These are phyloP conservation scores for Cardiosporidium cionae DNA, from an alignment of 169 alveolate genomes.

Conservation along the genomic window DNA sequence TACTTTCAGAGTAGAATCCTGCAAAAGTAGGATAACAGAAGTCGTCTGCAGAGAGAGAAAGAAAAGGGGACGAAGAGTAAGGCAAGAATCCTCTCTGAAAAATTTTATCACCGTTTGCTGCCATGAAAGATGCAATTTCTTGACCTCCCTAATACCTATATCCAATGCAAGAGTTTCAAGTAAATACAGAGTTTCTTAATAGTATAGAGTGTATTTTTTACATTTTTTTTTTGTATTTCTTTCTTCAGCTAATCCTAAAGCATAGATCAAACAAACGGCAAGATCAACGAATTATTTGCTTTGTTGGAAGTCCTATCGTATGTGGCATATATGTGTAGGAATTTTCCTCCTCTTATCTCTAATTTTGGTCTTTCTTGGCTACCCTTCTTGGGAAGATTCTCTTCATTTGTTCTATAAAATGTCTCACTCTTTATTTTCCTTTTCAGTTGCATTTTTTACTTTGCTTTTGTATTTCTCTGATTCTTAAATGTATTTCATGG, in stretches of 20 bases:
- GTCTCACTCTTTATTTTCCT: too few relatives aligned
- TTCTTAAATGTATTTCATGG: too few relatives aligned
- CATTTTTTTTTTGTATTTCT: background rate
- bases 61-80: background rate
- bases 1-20: too few relatives aligned
- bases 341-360: too few relatives aligned
- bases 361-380: too few relatives aligned
- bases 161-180: background rate
- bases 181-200: background rate
- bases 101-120: background rate
- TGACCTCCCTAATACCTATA: background rate
- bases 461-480: too few relatives aligned
- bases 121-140: background rate
- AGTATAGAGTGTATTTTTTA: background rate
- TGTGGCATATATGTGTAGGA: background rate
- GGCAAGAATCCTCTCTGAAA: background rate
- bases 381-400: too few relatives aligned
- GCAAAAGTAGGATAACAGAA: too few relatives aligned
- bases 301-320: slow-evolving; percentile 88
- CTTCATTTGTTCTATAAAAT: too few relatives aligned
- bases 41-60: background rate
- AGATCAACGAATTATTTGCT: slow-evolving; percentile 86
- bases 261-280: slow-evolving; percentile 89
- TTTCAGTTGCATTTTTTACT: too few relatives aligned
- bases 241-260: slow-evolving; percentile 82